These are phyloP conservation scores for Aphanomyces stellatus DNA, from an alignment of 352 stramenopile species.

Conservation along the genomic window DNA sequence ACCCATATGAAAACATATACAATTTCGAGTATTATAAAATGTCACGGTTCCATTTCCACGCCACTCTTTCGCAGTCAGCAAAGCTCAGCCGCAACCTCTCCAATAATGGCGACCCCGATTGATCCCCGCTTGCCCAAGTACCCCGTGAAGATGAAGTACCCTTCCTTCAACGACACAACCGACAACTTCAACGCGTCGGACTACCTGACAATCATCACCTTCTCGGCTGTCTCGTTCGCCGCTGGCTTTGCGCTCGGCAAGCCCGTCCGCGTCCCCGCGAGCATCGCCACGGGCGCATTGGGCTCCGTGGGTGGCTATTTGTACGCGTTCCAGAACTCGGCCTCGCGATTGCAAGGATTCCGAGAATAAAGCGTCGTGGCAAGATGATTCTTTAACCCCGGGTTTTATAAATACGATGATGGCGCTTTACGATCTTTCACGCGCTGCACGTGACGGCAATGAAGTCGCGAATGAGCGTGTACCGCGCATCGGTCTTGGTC, in stretches of 20 bases:
- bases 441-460: slow-evolving; percentile 6
- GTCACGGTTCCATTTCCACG: slow-evolving; percentile 16
- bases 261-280: slow-evolving; percentile 35
- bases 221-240: slow-evolving; percentile 59
- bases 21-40: not conserved
- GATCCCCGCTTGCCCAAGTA: slow-evolving; percentile 57
- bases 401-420: not conserved
- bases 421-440: not conserved
- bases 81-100: not conserved
- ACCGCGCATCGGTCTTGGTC: slow-evolving; percentile 47
- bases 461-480: slow-evolving; percentile 27
- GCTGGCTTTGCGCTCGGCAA: slow-evolving; percentile 70
- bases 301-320: slow-evolving; percentile 68
- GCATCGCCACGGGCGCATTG: slow-evolving; percentile 64
- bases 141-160: slow-evolving; percentile 73
- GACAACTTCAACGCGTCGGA: slow-evolving; percentile 55
- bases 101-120: slow-evolving; percentile 22
- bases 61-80: slow-evolving; percentile 14
- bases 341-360: slow-evolving; percentile 69
- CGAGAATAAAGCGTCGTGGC: slow-evolving; percentile 23
- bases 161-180: slow-evolving; percentile 61
- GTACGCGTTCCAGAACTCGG: slow-evolving; percentile 77
- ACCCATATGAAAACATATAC: not conserved
- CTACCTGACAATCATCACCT: slow-evolving; percentile 48
- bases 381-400: not conserved